Percentiles rank a stretch among this genome's conserved stretches.
phyloP scores from a whole-genome alignment of 1,284 basidiomycete genomes.

The Coniferiporia weirii region DNA sequence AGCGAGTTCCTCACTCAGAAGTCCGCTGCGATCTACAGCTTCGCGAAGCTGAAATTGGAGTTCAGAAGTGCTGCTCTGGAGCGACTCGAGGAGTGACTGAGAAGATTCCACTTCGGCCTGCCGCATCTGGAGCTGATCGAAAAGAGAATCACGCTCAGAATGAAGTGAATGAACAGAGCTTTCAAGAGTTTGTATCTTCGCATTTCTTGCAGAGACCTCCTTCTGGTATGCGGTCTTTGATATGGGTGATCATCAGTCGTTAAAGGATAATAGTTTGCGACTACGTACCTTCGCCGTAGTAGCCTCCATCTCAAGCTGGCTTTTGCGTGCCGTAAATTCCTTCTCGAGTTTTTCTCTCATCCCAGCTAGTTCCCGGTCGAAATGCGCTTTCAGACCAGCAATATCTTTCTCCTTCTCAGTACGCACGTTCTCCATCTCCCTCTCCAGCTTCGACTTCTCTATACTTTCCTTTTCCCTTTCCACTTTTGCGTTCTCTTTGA shows the following conservation, averaged over 20 bases:
- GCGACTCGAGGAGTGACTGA: slow-evolving; percentile 63
- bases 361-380: slow-evolving; percentile 67
- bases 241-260: not conserved
- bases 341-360: slow-evolving; percentile 69
- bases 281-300: slow-evolving; percentile 65
- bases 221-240: slow-evolving; percentile 63
- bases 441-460: slow-evolving; percentile 51
- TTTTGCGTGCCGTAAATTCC: slow-evolving; percentile 59
- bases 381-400: slow-evolving; percentile 59
- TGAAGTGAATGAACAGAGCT: slow-evolving; percentile 61
- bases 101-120: slow-evolving; percentile 86
- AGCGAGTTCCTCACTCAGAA: slow-evolving; percentile 69
- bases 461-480: slow-evolving; percentile 60
- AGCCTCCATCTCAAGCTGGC: slow-evolving; percentile 74
- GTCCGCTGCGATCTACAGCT: slow-evolving; percentile 58
- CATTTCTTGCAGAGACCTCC: slow-evolving; percentile 57
- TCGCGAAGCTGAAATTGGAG: slow-evolving; percentile 83
- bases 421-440: slow-evolving; percentile 54
- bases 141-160: slow-evolving; percentile 70
- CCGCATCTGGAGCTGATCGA: slow-evolving; percentile 78
- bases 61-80: slow-evolving; percentile 77
- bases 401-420: slow-evolving; percentile 70
- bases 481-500: slow-evolving; percentile 55
- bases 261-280: not conserved
- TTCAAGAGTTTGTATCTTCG: slow-evolving; percentile 68